A percentile compares a stretch with the other conserved stretches of the same genome.
Conservation (phyloP, 257 asterid genomes). For the Sherardia arvensis region DNA sequence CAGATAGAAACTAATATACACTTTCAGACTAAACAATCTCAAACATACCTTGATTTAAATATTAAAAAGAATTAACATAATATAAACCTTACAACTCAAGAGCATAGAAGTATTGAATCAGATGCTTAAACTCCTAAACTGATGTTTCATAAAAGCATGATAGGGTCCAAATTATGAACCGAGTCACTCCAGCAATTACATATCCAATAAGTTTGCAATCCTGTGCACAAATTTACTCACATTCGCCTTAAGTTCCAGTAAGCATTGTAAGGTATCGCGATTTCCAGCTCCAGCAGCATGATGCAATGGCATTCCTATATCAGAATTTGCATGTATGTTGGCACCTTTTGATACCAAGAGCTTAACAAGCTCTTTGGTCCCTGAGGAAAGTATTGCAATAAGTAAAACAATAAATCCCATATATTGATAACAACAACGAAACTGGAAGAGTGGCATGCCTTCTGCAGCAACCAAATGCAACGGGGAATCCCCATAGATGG, state of each 20-base stretch:
- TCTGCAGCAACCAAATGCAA: conserved; percentile 16
- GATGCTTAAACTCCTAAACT: too few species aligned
- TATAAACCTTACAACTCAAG: too few species aligned
- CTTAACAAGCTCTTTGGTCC: background rate
- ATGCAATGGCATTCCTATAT: conserved; percentile 9
- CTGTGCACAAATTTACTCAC: background rate
- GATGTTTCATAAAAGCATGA: too few species aligned
- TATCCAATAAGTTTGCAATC: background rate
- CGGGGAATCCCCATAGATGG: background rate
- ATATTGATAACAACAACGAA: background rate
- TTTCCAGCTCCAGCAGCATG: conserved; percentile 10
- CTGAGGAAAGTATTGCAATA: background rate
- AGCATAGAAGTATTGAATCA: too few species aligned
- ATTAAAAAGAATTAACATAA: too few species aligned
- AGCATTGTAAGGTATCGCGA: conserved; percentile 1
- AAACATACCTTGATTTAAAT: too few species aligned
- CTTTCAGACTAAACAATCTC: too few species aligned
- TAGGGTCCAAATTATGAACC: too few species aligned
- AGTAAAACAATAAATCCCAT: background rate
- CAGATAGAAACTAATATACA: too few species aligned
- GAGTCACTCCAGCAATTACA: too few species aligned
- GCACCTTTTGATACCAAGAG: conserved; percentile 12
- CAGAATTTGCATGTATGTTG: background rate
- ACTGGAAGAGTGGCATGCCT: background rate
- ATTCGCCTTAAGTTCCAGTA: conserved; percentile 8